Percentiles rank a stretch among this genome's conserved stretches.
Conservation (phyloP, 345 rosid species). For the Sisymbrium altissimum region DNA sequence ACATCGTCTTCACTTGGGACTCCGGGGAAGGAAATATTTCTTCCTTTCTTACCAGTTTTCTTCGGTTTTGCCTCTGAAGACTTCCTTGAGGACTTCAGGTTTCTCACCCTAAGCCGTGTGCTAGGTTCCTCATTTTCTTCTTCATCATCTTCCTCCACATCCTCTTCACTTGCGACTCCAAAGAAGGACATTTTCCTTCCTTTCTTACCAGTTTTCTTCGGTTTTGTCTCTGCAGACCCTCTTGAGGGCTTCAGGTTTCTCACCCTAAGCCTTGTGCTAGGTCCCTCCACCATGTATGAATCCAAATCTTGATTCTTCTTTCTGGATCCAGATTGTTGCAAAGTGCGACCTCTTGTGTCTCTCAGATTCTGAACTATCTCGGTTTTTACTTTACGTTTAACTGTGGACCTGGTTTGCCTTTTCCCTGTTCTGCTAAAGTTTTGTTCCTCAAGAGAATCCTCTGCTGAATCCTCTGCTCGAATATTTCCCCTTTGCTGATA, state of each 20-base stretch:
- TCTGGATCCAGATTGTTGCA: conserved; percentile 13
- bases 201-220: conserved; percentile 49
- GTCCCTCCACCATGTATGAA: conserved; percentile 58
- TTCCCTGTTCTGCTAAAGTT: not conserved
- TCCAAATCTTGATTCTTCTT: conserved; percentile 41
- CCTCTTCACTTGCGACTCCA: conserved; percentile 40
- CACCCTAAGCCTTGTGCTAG: conserved; percentile 73
- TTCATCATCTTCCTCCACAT: conserved; percentile 50
- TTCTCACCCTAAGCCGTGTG: not conserved
- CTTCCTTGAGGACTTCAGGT: not conserved
- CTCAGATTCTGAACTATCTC: conserved; percentile 30
- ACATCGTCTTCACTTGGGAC: conserved; percentile 36
- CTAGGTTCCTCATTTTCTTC: conserved; percentile 46
- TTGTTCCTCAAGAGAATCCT: conserved; percentile 29
- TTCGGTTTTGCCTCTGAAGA: conserved; percentile 39
- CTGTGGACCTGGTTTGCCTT: conserved; percentile 31
- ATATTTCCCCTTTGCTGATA: conserved; percentile 36
- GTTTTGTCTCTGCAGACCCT: conserved; percentile 39
- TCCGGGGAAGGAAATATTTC: conserved; percentile 34
- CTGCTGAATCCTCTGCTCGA: conserved; percentile 41
- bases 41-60: conserved; percentile 48
- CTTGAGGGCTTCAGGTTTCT: conserved; percentile 49
- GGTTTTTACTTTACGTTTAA: conserved; percentile 33
- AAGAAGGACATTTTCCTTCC: conserved; percentile 35
- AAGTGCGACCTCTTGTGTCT: not conserved